Evolutionary conservation across 2,329 filamentous ascomycete species (phyloP).

Genomic region (Trichoderma arundinaceum): DNA sequence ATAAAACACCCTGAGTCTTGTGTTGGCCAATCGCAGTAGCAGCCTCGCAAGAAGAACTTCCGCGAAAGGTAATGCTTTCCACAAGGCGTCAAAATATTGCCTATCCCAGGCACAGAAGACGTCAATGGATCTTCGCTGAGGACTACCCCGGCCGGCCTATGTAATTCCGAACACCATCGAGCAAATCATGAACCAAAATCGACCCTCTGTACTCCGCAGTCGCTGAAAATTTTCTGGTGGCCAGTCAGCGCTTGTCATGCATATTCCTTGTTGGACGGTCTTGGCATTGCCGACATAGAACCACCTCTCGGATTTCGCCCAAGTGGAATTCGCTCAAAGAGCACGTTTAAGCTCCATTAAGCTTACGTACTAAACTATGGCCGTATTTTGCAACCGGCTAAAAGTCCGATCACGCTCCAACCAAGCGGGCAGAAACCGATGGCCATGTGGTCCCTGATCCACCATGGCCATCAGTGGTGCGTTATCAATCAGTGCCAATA

Average conservation of each 20-base stretch:
- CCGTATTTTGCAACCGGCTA: background rate
- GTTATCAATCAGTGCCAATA: constrained; percentile 26
- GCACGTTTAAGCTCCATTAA: constrained; percentile 4
- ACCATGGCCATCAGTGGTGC: background rate
- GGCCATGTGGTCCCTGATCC: constrained; percentile 24
- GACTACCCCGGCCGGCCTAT: no score
- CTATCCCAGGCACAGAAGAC: background rate
- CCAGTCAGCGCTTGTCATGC: constrained; percentile 27
- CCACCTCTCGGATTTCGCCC: background rate
- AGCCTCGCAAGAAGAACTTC: background rate
- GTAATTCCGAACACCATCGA: background rate
- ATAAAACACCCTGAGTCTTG: background rate
- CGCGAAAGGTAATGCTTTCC: background rate
- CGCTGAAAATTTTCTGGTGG: constrained; percentile 1
- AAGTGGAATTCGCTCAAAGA: background rate
- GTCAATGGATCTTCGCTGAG: background rate
- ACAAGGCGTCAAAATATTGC: no score
- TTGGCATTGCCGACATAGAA: constrained; percentile 10
- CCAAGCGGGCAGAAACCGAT: constrained; percentile 6
- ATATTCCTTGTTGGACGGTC: constrained; percentile 9
- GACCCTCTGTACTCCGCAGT: background rate
- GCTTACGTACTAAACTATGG: background rate
- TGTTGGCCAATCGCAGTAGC: background rate
- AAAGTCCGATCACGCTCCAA: constrained; percentile 5
- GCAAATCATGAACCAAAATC: background rate